Percentiles rank a stretch among this genome's conserved stretches.
phyloP scores from a whole-genome alignment of 163 green algal species.

The Chloroidium sp. region DNA sequence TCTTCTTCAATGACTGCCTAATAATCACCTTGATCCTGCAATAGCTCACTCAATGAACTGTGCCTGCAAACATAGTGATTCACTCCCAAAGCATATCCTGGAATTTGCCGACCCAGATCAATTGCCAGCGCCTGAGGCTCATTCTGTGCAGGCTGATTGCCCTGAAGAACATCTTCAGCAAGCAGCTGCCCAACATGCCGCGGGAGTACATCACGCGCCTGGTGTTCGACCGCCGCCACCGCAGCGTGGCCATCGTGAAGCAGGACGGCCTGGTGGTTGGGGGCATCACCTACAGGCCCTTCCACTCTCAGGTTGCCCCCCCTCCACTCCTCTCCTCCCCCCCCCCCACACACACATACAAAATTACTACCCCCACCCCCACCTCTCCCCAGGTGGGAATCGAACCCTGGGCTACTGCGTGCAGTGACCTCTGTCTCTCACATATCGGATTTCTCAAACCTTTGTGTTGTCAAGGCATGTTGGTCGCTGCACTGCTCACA shows the following conservation, averaged over 20 bases:
- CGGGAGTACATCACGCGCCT: conserved; percentile 89
- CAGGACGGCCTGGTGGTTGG: conserved; percentile 70
- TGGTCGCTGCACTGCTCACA: no score
- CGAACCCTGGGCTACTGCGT: no score
- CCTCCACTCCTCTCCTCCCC: not conserved
- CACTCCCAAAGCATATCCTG: not conserved
- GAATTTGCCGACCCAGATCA: not conserved
- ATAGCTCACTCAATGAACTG: not conserved
- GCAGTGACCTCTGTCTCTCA: no score
- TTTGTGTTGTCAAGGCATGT: no score
- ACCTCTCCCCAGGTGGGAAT: no score
- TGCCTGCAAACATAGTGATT: not conserved
- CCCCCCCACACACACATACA: no score
- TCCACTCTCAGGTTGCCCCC: conserved; percentile 24
- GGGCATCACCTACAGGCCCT: conserved; percentile 93
- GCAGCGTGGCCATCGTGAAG: conserved; percentile 50
- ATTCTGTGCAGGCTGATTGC: conserved; percentile 49
- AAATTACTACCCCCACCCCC: no score
- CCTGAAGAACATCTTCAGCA: conserved; percentile 94
- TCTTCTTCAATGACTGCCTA: not conserved
- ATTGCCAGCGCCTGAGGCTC: not conserved
- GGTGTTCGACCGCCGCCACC: conserved; percentile 62
- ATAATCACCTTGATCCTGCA: not conserved
- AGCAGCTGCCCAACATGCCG: conserved; percentile 99
- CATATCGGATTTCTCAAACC: no score